Conservation (phyloP, 768 basidiomycete genomes). For the Xerocomus potaroensis region DNA sequence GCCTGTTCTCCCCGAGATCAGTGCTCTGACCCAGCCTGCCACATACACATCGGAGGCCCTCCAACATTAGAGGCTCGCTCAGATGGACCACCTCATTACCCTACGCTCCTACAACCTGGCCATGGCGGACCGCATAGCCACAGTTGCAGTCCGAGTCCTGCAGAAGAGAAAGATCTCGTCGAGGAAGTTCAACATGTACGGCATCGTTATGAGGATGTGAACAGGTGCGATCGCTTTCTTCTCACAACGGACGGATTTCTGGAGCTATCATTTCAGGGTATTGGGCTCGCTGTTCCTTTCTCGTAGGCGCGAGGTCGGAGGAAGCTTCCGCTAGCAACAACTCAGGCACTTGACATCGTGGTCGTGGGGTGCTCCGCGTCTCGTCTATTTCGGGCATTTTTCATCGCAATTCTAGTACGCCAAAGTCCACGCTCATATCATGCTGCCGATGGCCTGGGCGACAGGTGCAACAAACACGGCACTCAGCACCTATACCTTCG, state of each 20-base stretch:
- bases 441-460: neutral
- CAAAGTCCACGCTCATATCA: neutral
- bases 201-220: conserved; percentile 59
- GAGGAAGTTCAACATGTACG: conserved; percentile 47
- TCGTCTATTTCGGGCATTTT: neutral
- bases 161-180: conserved; percentile 15
- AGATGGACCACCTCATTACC: conserved; percentile 6
- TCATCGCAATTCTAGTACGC: neutral
- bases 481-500: conserved; percentile 9
- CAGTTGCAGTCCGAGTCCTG: neutral
- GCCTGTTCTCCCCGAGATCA: conserved; percentile 14
- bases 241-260: neutral
- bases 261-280: conserved; percentile 38
- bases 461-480: neutral
- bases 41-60: neutral
- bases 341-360: too few relatives aligned
- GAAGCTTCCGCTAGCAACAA: neutral
- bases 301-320: conserved; percentile 40
- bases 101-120: neutral
- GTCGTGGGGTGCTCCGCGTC: neutral
- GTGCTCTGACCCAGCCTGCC: neutral
- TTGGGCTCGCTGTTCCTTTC: conserved; percentile 64
- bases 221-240: conserved; percentile 47
- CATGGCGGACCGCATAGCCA: neutral
- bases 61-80: conserved; percentile 1